A percentile compares a stretch with the other conserved stretches of the same genome.
phyloP scores from a whole-genome alignment of 345 rosid genomes.

The Durio zibethinus region DNA sequence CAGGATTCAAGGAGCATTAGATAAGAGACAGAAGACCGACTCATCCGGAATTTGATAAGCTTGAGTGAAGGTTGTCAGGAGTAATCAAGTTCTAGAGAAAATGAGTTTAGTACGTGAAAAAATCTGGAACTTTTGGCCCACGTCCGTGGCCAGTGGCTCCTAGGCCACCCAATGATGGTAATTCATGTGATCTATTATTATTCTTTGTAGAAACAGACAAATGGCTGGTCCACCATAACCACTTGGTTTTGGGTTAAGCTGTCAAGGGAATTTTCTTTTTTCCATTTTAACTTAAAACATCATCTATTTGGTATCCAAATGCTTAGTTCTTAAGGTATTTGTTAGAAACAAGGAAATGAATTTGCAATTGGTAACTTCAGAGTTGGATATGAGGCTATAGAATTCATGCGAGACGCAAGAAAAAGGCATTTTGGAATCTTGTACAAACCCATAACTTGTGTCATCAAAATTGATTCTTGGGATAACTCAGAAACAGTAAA shows the following conservation, averaged over 20 bases:
- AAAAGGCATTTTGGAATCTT: background rate
- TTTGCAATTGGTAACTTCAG: background rate
- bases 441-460: background rate
- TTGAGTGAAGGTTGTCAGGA: background rate
- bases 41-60: background rate
- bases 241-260: background rate
- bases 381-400: background rate
- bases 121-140: slow-evolving; percentile 3
- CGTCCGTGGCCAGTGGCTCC: background rate
- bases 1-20: background rate
- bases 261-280: background rate
- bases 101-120: background rate
- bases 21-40: slow-evolving; percentile 2
- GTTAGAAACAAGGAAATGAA: background rate
- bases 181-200: slow-evolving; percentile 10
- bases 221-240: background rate
- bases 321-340: background rate
- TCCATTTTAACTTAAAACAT: background rate
- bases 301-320: background rate
- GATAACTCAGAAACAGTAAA: slow-evolving; percentile 12
- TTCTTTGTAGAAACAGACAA: slow-evolving; percentile 7
- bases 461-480: slow-evolving; percentile 3
- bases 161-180: background rate
- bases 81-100: background rate
- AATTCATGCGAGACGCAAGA: background rate